A percentile compares a stretch with the other conserved stretches of the same genome.
Evolutionary conservation across 352 stramenopile genomes (phyloP).

Genomic region (Phytophthora syringae): DNA sequence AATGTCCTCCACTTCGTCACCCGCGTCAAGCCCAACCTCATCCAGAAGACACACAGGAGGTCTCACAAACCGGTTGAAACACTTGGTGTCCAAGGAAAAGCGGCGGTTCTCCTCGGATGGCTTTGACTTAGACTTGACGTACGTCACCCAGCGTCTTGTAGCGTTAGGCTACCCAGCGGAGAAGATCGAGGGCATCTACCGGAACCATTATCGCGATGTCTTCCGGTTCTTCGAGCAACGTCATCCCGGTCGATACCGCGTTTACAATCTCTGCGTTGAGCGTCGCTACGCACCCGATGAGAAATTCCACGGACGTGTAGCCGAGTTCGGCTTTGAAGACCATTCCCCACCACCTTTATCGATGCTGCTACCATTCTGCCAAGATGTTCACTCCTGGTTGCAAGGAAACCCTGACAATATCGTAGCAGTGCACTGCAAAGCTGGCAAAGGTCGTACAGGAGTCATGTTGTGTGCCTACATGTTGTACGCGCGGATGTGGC

Average conservation of each 20-base stretch:
- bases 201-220: slow-evolving; percentile 92
- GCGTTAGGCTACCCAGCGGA: slow-evolving; percentile 90
- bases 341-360: slow-evolving; percentile 83
- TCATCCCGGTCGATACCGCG: slow-evolving; percentile 80
- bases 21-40: slow-evolving; percentile 29
- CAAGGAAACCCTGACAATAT: slow-evolving; percentile 69
- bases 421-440: slow-evolving; percentile 92
- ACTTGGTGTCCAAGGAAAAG: slow-evolving; percentile 93
- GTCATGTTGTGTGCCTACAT: slow-evolving; percentile 89
- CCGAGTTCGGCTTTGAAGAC: slow-evolving; percentile 88
- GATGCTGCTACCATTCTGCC: slow-evolving; percentile 78
- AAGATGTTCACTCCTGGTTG: slow-evolving; percentile 66
- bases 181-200: slow-evolving; percentile 89
- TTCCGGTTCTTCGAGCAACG: slow-evolving; percentile 90
- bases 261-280: slow-evolving; percentile 94
- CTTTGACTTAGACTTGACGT: slow-evolving; percentile 94
- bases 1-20: slow-evolving; percentile 16
- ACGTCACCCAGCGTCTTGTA: slow-evolving; percentile 89
- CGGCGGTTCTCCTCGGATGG: slow-evolving; percentile 84
- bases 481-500: slow-evolving; percentile 70
- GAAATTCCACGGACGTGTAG: slow-evolving; percentile 78
- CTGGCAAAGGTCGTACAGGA: slow-evolving; percentile 89
- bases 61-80: slow-evolving; percentile 66
- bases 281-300: slow-evolving; percentile 73
- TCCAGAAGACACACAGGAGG: slow-evolving; percentile 27